phyloP scores from a whole-genome alignment of 306 rosid genomes.

The Cucurbita moschata region DNA sequence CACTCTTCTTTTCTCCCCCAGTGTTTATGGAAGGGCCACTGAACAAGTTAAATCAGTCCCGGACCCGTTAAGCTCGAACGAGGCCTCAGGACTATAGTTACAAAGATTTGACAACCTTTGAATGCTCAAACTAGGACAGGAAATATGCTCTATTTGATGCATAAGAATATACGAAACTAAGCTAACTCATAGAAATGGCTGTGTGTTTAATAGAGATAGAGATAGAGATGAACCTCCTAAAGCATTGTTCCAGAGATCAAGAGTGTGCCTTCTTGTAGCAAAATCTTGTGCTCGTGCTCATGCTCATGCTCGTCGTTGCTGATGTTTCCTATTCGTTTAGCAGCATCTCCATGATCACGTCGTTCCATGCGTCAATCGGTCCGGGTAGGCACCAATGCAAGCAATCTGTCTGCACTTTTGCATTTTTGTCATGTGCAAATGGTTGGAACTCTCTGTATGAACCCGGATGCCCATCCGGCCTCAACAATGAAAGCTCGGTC shows the following conservation, averaged over 20 bases:
- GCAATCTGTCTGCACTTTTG: constrained; percentile 67
- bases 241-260: not conserved
- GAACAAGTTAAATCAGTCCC: not conserved
- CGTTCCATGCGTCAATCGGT: constrained; percentile 89
- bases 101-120: not conserved
- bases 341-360: constrained; percentile 70
- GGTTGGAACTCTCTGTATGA: constrained; percentile 69
- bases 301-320: not conserved
- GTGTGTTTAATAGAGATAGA: not conserved
- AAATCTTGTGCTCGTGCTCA: not conserved
- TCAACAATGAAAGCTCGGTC: constrained; percentile 44
- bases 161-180: not conserved
- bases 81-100: not conserved
- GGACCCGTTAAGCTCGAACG: not conserved
- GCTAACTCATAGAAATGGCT: not conserved
- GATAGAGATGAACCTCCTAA: not conserved
- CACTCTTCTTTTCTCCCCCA: not conserved
- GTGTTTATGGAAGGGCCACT: not conserved
- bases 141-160: not conserved
- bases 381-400: constrained; percentile 99
- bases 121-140: not conserved
- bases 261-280: not conserved
- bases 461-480: constrained; percentile 99
- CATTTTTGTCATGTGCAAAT: constrained; percentile 35
- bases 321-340: constrained; percentile 28